These are phyloP conservation scores for Syzygium grande DNA, from an alignment of 345 rosid genomes.

Conservation along the genomic window DNA sequence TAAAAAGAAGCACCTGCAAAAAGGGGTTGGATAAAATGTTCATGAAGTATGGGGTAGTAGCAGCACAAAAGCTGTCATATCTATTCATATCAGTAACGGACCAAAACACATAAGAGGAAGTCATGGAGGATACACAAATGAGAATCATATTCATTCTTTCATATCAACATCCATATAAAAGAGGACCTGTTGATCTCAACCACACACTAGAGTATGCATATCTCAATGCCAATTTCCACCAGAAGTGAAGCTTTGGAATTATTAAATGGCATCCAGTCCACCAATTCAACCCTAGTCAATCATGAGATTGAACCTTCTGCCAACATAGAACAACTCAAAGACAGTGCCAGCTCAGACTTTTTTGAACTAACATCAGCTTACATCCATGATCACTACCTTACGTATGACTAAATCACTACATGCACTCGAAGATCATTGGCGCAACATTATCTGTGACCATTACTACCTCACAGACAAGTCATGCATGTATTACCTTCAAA, in stretches of 20 bases:
- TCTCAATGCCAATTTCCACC: background rate
- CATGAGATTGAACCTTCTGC: background rate
- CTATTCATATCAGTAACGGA: background rate
- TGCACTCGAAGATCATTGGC: background rate
- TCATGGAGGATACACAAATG: background rate
- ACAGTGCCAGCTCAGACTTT: background rate
- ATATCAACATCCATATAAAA: background rate
- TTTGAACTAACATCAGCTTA: background rate
- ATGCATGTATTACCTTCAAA: constrained; percentile 49
- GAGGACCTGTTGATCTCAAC: background rate
- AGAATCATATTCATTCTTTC: background rate
- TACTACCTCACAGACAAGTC: background rate
- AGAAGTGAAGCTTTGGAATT: background rate
- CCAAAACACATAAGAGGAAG: background rate
- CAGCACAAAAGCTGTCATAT: background rate
- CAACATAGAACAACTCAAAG: background rate
- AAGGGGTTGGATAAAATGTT: background rate
- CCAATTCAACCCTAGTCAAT: background rate
- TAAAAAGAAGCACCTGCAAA: background rate
- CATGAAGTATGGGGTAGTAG: background rate
- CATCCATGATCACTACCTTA: background rate
- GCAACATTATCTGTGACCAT: background rate
- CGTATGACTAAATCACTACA: background rate
- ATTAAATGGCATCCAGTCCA: background rate
- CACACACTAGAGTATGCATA: background rate